Percentiles rank a stretch among this genome's conserved stretches.
Conservation (phyloP, 2,329 filamentous ascomycete genomes). For the Penicillium sclerotigenum region DNA sequence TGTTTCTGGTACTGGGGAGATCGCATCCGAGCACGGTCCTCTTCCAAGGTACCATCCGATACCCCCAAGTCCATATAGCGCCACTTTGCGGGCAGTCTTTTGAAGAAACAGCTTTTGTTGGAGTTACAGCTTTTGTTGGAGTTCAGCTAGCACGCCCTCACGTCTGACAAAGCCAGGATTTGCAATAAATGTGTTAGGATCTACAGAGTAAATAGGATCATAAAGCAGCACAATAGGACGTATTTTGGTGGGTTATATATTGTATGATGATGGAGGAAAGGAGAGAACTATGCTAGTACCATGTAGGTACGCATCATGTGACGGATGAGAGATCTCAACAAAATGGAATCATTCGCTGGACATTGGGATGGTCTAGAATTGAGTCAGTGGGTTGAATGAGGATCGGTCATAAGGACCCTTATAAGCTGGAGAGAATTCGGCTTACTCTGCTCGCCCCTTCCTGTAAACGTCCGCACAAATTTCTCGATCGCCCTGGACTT, state of each 20-base stretch:
- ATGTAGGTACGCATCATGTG: too few relatives aligned
- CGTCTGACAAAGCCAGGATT: constrained; percentile 1
- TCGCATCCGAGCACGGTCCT: not conserved
- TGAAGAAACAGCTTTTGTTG: not conserved
- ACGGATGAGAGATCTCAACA: too few relatives aligned
- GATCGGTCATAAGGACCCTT: not conserved
- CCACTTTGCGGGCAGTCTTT: not conserved
- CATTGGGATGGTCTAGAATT: not conserved
- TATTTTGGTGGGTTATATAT: too few relatives aligned
- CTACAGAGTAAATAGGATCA: too few relatives aligned
- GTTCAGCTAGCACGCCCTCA: not conserved
- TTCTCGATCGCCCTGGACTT: not conserved
- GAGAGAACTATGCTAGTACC: too few relatives aligned
- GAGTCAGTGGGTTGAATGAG: not conserved
- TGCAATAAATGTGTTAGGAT: too few relatives aligned
- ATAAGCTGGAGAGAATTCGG: not conserved
- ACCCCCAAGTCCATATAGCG: constrained; percentile 22
- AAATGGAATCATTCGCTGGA: not conserved
- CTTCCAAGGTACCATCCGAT: not conserved
- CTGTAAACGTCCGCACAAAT: not conserved
- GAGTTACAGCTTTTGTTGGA: not conserved
- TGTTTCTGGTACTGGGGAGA: not conserved
- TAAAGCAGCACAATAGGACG: too few relatives aligned
- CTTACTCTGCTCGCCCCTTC: not conserved
- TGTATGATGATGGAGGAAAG: too few relatives aligned